A percentile compares a stretch with the other conserved stretches of the same genome.
phyloP scores from a whole-genome alignment of 208 protist genomes.

The Leishmania mexicana region DNA sequence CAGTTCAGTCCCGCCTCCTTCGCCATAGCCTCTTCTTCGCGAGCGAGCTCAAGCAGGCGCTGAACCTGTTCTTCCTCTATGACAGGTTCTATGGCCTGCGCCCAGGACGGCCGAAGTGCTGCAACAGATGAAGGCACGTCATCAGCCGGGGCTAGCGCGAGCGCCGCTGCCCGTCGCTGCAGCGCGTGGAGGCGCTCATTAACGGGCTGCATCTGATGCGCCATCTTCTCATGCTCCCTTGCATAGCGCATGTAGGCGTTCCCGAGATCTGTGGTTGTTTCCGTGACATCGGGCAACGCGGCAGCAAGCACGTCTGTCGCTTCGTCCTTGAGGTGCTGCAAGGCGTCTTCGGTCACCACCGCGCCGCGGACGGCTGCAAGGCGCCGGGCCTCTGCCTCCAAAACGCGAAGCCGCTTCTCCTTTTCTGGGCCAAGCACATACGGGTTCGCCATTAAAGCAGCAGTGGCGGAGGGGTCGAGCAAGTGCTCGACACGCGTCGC shows the following conservation, averaged over 20 bases:
- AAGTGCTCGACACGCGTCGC: constrained; percentile 49
- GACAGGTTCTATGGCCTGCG: not conserved
- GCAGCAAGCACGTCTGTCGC: not conserved
- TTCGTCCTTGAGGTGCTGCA: not conserved
- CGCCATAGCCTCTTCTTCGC: constrained; percentile 42
- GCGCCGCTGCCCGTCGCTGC: constrained; percentile 15
- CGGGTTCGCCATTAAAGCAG: constrained; percentile 31
- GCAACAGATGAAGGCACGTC: constrained; percentile 11
- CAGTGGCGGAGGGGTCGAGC: constrained; percentile 26
- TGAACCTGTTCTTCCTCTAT: constrained; percentile 36
- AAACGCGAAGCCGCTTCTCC: constrained; percentile 15
- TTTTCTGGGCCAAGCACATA: constrained; percentile 25
- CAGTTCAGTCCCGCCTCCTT: not conserved
- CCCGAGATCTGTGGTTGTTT: constrained; percentile 24
- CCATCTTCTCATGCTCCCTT: constrained; percentile 8
- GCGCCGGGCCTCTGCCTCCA: constrained; percentile 9
- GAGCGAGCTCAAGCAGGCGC: constrained; percentile 46
- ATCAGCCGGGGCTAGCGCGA: constrained; percentile 18
- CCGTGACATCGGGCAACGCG: not conserved
- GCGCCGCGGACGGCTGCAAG: constrained; percentile 16
- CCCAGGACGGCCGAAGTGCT: constrained; percentile 26
- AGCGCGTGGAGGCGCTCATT: constrained; percentile 44
- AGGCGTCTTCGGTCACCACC: not conserved
- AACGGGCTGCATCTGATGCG: constrained; percentile 31
- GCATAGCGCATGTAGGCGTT: constrained; percentile 53